Evolutionary conservation across 139 green algal species (phyloP), one percentile per base, ranked within the genome.

Genomic region (Tetraselmis striata): DNA sequence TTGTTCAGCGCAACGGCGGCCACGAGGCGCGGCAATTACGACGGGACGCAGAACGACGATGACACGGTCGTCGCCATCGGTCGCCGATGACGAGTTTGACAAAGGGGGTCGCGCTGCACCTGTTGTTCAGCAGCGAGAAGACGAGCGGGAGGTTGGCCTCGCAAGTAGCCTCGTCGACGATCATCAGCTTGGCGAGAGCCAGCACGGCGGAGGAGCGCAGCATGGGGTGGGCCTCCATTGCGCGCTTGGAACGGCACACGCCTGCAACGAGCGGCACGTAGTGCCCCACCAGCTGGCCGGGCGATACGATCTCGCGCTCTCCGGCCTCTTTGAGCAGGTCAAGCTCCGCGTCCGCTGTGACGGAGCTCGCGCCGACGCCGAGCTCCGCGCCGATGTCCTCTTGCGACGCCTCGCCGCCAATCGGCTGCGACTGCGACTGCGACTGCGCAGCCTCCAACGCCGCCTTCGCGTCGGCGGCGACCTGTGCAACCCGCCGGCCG

Each of bases 181-280:
- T 91, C 95, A 98, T 98, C 11, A 98, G 85, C 86, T 97, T 96
- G 76, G 86, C 88, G 75, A 99, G 91, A 1, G 94, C 92, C 25
- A 97, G 85, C 77, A 98, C 79, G 0, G 94, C 94, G 2, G 93
- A 90, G 2, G 85, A 85, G 31, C 89, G 85, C 59, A 98, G 87
- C 11, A 83, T 30, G 1, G 84, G 31, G 59, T 90, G 77, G 29
- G 85, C 79, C 1, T 31, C 83, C 59, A 91, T 32, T 75, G 80
- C 29, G 27, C 29, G 59, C 82, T 86, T 80, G 32, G 79, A 78
- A 84, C 85, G 79, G 83, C 91, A 95, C 59, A 96, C 28, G 18
- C 5, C 59, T 2, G 80, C 78, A n/a, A 93, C 81, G 30, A 95
- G 74, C 22, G 85, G 84, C 1, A 86, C 92, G 77, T 91, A 94